phyloP scores from a whole-genome alignment of 768 basidiomycete species.

The Pulveroboletus sp. region DNA sequence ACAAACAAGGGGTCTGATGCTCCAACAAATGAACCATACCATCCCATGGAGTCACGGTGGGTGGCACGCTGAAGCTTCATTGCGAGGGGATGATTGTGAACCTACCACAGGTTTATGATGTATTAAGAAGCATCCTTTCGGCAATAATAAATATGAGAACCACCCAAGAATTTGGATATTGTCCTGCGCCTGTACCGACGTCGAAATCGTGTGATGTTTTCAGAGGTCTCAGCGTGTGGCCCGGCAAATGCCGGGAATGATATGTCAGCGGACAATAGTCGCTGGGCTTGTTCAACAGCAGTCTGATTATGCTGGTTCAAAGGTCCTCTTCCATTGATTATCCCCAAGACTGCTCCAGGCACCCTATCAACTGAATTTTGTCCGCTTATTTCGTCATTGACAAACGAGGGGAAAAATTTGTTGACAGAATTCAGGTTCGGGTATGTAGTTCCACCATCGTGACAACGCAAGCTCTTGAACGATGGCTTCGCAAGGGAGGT shows the following conservation, averaged over 20 bases:
- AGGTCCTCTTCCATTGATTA: slow-evolving; percentile 11
- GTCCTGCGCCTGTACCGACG: background rate
- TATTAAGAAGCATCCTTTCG: background rate
- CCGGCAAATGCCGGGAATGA: slow-evolving; percentile 15
- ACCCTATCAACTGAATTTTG: background rate
- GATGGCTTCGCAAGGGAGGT: background rate
- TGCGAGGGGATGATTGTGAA: background rate
- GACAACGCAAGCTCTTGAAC: background rate
- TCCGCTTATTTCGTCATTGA: background rate
- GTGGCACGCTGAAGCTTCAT: no score
- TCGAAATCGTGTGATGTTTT: background rate
- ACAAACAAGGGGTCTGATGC: background rate
- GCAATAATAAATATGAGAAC: background rate
- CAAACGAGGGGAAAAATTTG: background rate
- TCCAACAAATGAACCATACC: background rate
- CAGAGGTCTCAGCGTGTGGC: background rate
- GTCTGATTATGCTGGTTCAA: slow-evolving; percentile 6
- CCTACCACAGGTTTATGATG: background rate
- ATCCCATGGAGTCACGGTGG: background rate
- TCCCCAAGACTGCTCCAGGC: slow-evolving; percentile 1
- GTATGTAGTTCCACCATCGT: background rate
- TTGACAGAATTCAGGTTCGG: slow-evolving; percentile 7
- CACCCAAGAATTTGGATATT: no score
- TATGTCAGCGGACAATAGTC: no score
- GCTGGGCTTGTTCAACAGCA: no score